Percentiles rank a stretch among this genome's conserved stretches.
Evolutionary conservation across 2,329 filamentous ascomycete genomes (phyloP).

Genomic region (Sarocladiaceae sp.): DNA sequence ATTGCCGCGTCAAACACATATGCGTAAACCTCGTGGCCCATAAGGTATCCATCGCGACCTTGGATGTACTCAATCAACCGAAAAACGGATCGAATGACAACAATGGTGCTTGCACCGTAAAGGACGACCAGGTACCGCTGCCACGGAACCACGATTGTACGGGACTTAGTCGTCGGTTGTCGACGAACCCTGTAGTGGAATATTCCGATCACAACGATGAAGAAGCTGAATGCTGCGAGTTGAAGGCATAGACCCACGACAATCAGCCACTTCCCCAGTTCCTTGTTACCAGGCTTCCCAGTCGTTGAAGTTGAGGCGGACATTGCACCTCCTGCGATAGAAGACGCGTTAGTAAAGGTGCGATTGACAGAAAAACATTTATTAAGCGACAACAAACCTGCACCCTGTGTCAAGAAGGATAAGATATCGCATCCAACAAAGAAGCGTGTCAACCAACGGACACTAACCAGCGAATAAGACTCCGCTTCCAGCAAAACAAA

Average conservation of each 20-base stretch:
- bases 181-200: conserved; percentile 30
- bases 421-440: conserved; percentile 43
- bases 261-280: conserved; percentile 36
- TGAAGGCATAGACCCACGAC: conserved; percentile 45
- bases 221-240: conserved; percentile 44
- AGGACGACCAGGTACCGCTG: conserved; percentile 17
- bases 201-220: conserved; percentile 35
- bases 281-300: background rate
- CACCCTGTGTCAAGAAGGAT: conserved; percentile 25
- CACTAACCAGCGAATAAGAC: conserved; percentile 30
- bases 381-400: too few species aligned
- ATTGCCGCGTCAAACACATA: conserved; percentile 27
- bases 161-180: conserved; percentile 3
- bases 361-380: too few species aligned
- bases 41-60: conserved; percentile 22
- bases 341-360: too few species aligned
- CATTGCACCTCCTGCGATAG: too few species aligned
- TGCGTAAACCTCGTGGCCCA: conserved; percentile 22
- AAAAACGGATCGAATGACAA: conserved; percentile 31
- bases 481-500: conserved; percentile 27
- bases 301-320: conserved; percentile 4
- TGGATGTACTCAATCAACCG: conserved; percentile 31
- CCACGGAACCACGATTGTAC: conserved; percentile 17
- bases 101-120: conserved; percentile 19
- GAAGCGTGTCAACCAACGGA: conserved; percentile 37